These are phyloP conservation scores for Solanum sejunctum DNA, from an alignment of 257 asterid species.

Conservation along the genomic window DNA sequence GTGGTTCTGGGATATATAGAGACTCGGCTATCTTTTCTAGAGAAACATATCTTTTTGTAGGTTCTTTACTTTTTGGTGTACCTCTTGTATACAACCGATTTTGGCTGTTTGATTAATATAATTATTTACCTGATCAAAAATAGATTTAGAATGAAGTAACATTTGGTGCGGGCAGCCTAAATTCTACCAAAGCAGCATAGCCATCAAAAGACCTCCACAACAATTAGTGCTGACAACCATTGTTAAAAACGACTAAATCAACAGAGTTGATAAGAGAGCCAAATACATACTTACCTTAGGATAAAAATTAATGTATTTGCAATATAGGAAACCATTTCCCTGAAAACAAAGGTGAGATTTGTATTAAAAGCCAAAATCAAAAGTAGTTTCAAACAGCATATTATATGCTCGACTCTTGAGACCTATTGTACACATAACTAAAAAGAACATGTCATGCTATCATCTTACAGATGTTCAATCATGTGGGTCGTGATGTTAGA, in stretches of 20 bases:
- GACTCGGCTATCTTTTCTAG: no score
- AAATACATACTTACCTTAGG: constrained; percentile 48
- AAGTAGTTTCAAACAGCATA: not conserved
- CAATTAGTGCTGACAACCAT: not conserved
- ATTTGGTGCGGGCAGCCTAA: not conserved
- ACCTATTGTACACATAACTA: not conserved
- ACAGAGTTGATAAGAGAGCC: not conserved
- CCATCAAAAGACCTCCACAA: not conserved
- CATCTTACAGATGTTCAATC: not conserved
- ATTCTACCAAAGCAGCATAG: not conserved
- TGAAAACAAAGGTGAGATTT: constrained; percentile 30
- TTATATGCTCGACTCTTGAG: not conserved
- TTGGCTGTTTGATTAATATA: no score
- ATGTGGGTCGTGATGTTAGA: not conserved
- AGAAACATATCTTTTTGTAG: no score
- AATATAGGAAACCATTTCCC: constrained; percentile 97
- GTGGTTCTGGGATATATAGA: no score
- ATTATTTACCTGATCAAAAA: not conserved
- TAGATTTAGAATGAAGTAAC: not conserved
- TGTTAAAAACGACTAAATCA: not conserved
- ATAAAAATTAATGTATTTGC: constrained; percentile 94
- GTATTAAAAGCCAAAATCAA: constrained; percentile 3
- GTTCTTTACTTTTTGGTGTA: no score
- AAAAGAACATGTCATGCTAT: not conserved
- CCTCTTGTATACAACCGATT: no score